A percentile compares a stretch with the other conserved stretches of the same genome.
These are phyloP conservation scores for Barnettozyma populi DNA, from an alignment of 805 yeast genomes.

Conservation along the genomic window DNA sequence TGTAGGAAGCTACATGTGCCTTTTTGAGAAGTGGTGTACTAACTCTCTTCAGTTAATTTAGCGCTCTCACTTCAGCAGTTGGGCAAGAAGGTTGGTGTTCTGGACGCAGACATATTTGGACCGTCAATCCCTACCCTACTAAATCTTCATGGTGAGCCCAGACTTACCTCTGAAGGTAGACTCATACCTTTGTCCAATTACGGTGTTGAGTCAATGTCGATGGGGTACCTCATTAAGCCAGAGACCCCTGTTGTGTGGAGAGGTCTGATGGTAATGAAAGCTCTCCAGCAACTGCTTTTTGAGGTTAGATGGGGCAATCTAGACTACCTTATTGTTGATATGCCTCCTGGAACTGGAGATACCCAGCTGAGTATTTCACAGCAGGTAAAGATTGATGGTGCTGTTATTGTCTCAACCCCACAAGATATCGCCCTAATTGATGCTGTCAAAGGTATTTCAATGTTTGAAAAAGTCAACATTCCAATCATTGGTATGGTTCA, in stretches of 20 bases:
- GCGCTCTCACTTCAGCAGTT: slow-evolving; percentile 53
- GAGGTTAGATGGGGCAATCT: slow-evolving; percentile 72
- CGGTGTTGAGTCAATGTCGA: slow-evolving; percentile 81
- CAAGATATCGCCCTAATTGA: slow-evolving; percentile 81
- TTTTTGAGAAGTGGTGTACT: not conserved
- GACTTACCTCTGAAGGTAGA: slow-evolving; percentile 45
- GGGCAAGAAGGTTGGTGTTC: slow-evolving; percentile 57
- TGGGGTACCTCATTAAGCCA: slow-evolving; percentile 72
- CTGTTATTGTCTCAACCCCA: slow-evolving; percentile 78
- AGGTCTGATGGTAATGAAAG: slow-evolving; percentile 83
- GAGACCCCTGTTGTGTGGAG: slow-evolving; percentile 78
- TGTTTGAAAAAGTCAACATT: slow-evolving; percentile 67
- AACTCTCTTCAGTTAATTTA: slow-evolving; percentile 40
- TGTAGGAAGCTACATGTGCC: not conserved
- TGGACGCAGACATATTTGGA: slow-evolving; percentile 82
- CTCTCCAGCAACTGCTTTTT: slow-evolving; percentile 74
- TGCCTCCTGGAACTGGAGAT: slow-evolving; percentile 94
- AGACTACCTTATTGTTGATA: slow-evolving; percentile 68
- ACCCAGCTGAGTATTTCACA: slow-evolving; percentile 81
- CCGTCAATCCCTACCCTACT: slow-evolving; percentile 76
- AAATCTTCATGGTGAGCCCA: slow-evolving; percentile 65
- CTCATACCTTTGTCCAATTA: slow-evolving; percentile 64
- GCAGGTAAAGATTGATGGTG: slow-evolving; percentile 69
- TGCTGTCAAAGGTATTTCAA: slow-evolving; percentile 71
- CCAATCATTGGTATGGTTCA: slow-evolving; percentile 76